Evolutionary conservation across 2,329 filamentous ascomycete species (phyloP), one percentile per base, ranked within the genome.

Genomic region (Immersiporthe knoxdaviesiana): DNA sequence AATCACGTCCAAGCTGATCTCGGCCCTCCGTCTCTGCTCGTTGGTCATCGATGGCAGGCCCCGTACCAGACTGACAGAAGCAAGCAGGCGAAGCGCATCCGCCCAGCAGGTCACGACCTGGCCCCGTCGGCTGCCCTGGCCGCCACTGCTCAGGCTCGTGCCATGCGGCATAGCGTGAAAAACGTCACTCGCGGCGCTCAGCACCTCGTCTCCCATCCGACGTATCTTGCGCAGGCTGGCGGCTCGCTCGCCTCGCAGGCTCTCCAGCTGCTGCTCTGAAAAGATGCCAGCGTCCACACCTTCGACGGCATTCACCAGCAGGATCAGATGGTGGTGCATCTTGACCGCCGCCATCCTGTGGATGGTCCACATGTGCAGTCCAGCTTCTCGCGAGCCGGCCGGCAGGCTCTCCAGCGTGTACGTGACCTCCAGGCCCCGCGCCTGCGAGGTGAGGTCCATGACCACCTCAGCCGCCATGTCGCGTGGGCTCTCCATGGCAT

Each of bases 101-200:
- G 59, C 59, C 59, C 59, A 61, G 59, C 59, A 61, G 35, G 37
- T 21, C n/a, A 21, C 10, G 5, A 35, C 21, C 59, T 27, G 59
- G 21, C 32, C 35, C 14, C 37, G 59, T 10, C 37, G 21, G 59
- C 35, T 37, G 14, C 16, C 16, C 21, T 24, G 35, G 10, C 21
- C 35, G 11, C 32, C n/a, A 16, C 59, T 32, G 14, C 32, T 10
- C 21, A 35, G 4, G 12, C 32, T 27, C 59, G 32, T 41, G 32
- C 32, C 37, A 61, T 61, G 10, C 12, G 59, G 32, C 59, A 61
- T 61, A 41, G 59, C 59, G 41, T 41, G 8, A n/a, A 61, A 61
- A 3, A 61, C 18, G 12, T 41, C 37, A 12, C 59, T 37, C 7
- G 21, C 59, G n/a, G 59, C 37, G n/a, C 27, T 61, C 59, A 61